Evolutionary conservation across 2,329 filamentous ascomycete genomes (phyloP), one percentile per base, ranked within the genome.

Genomic region (Cercospora nicotianae): DNA sequence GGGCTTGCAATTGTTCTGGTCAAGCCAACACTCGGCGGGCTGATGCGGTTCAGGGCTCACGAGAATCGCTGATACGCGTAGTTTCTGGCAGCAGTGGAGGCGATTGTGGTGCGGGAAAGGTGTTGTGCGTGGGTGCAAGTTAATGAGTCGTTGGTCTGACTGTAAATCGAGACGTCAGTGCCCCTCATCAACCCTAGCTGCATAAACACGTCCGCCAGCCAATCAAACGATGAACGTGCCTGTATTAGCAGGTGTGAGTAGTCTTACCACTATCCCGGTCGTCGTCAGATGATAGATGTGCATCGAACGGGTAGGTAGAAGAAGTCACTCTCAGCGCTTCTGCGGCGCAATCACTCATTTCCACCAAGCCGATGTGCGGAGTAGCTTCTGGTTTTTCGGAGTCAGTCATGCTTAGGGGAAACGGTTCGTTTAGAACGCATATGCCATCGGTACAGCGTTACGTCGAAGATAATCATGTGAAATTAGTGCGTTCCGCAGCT

Each of bases 201-300:
- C 53, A 58, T 31, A n/a, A 31, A 33, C 53, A 58, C 16, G 53
- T 20, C 53, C 53, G 53, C 26, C 28, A 33, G 16, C 53, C 53
- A 58, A 58, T 58, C 53, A 58, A n/a, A n/a, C 26, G 53, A 58
- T 31, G 53, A 58, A 58, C 53, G 53, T 58, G 53, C 30, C 53
- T 58, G 53, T 58, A 18, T 20, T 31, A 31, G 26, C 26, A 58
- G n/a, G n/a, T 58, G 30, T 30, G 53, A 58, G 53, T 58, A 30
- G 53, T 58, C 53, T 31, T 58, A 8, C 30, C 26, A 20, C 9
- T 28, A 39, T 39, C 16, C 36, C 36, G 16, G 36, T 39, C 16
- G 16, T n/a, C 36, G 36, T n/a, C 36, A 39, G 36, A n/a, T 39
- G 36, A 39, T 39, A 16, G 13, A 39, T 39, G 36, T 39, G 36